phyloP scores from a whole-genome alignment of 495 filamentous ascomycete species.

The Viridothelium virens region DNA sequence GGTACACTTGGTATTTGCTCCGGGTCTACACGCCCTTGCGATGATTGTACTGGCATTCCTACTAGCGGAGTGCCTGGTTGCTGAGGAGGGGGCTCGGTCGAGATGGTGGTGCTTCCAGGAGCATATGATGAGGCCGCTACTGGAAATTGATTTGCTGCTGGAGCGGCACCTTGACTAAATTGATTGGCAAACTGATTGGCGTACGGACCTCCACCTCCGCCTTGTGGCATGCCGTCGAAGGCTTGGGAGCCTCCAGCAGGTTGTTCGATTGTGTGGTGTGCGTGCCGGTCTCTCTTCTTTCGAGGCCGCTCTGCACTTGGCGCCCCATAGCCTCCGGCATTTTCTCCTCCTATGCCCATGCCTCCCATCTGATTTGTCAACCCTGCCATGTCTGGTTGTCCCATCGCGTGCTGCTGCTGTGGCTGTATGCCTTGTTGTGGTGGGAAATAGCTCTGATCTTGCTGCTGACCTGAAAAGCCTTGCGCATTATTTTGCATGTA shows the following conservation, averaged over 20 bases:
- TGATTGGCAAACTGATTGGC: constrained; percentile 43
- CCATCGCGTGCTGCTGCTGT: constrained; percentile 25
- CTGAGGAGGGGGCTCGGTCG: constrained; percentile 36
- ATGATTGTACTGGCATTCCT: constrained; percentile 35
- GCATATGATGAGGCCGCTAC: constrained; percentile 7
- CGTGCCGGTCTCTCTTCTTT: constrained; percentile 92
- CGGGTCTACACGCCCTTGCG: constrained; percentile 74
- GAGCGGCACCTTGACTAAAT: constrained; percentile 41
- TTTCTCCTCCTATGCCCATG: constrained; percentile 63
- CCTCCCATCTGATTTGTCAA: constrained; percentile 82
- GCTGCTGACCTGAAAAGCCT: constrained; percentile 27
- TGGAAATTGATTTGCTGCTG: constrained; percentile 14
- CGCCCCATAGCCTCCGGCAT: constrained; percentile 21
- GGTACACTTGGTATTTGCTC: constrained; percentile 93
- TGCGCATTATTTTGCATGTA: constrained; percentile 36
- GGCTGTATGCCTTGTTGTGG: constrained; percentile 21
- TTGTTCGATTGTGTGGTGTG: constrained; percentile 78
- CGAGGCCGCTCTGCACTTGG: constrained; percentile 47
- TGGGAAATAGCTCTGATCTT: constrained; percentile 31
- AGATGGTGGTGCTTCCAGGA: constrained; percentile 18
- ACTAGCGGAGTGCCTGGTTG: constrained; percentile 29
- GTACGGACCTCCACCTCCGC: constrained; percentile 42
- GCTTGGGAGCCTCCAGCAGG: constrained; percentile 54
- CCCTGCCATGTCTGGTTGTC: constrained; percentile 15
- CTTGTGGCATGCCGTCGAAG: constrained; percentile 58